A percentile compares a stretch with the other conserved stretches of the same genome.
phyloP scores from a whole-genome alignment of 1,284 basidiomycete species.

The Rugosomyces carneus region DNA sequence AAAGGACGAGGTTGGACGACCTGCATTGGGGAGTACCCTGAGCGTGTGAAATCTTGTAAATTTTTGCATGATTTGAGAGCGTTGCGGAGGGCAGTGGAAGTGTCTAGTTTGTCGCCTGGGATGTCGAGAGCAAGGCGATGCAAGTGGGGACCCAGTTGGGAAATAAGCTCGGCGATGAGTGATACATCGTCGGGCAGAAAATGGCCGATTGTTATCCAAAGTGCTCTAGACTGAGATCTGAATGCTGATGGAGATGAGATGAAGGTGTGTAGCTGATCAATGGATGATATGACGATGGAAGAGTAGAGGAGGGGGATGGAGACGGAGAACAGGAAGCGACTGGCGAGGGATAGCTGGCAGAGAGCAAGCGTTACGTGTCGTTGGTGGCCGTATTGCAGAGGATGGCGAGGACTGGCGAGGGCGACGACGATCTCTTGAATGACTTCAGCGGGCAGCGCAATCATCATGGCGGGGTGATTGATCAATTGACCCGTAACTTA shows the following conservation, averaged over 20 bases:
- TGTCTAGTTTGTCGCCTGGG: constrained; percentile 10
- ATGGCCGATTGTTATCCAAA: constrained; percentile 8
- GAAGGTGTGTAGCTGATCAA: constrained; percentile 1
- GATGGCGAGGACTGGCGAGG: constrained; percentile 7
- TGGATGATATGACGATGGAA: constrained; percentile 12
- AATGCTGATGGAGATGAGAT: not conserved
- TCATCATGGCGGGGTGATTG: too few relatives aligned
- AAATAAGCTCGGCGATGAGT: constrained; percentile 10
- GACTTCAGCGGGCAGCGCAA: constrained; percentile 8
- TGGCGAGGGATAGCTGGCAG: constrained; percentile 8
- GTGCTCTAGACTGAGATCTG: constrained; percentile 2
- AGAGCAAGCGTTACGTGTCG: constrained; percentile 9
- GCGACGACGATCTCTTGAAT: constrained; percentile 12
- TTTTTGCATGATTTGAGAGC: constrained; percentile 11
- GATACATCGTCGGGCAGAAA: constrained; percentile 5
- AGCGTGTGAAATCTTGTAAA: constrained; percentile 11
- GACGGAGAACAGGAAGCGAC: constrained; percentile 7
- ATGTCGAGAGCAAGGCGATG: constrained; percentile 15
- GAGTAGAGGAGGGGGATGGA: constrained; percentile 12
- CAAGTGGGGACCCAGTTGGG: constrained; percentile 7
- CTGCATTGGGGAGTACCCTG: constrained; percentile 16
- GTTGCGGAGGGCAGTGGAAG: constrained; percentile 6
- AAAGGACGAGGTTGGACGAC: constrained; percentile 10
- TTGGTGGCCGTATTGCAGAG: constrained; percentile 13
- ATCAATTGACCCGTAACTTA: too few relatives aligned